phyloP scores from a whole-genome alignment of 192 early-diverging fungal species.

The Entophlyctis luteolus region DNA sequence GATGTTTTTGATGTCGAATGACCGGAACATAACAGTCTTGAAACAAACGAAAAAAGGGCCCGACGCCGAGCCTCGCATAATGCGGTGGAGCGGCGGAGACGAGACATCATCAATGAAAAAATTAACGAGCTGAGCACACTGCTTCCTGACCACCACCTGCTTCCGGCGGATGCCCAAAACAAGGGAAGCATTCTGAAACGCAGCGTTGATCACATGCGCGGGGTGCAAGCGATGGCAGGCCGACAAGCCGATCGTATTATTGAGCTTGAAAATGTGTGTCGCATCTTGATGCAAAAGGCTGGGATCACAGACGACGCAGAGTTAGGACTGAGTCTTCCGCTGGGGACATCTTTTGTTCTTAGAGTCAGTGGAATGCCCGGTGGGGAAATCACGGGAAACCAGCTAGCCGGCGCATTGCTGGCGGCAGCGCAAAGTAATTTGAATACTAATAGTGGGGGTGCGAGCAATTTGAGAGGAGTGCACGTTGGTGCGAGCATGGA shows the following conservation, averaged over 20 bases:
- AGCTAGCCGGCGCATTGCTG: constrained; percentile 20
- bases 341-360: constrained; percentile 49
- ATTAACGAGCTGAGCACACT: constrained; percentile 85
- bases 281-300: constrained; percentile 35
- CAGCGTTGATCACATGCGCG: constrained; percentile 89
- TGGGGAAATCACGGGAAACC: constrained; percentile 18
- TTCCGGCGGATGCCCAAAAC: constrained; percentile 59
- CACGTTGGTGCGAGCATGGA: no score
- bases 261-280: constrained; percentile 67
- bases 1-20: no score
- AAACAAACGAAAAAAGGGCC: constrained; percentile 72
- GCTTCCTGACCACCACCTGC: constrained; percentile 64
- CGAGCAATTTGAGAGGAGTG: no score
- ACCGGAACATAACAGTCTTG: no score
- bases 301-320: constrained; percentile 47
- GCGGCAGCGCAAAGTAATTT: no score
- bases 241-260: constrained; percentile 61
- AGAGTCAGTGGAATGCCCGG: constrained; percentile 28
- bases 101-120: constrained; percentile 98
- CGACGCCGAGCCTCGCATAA: constrained; percentile 95
- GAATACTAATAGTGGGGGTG: no score
- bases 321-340: constrained; percentile 42
- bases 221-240: constrained; percentile 65
- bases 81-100: constrained; percentile 90
- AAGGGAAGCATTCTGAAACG: constrained; percentile 93